Conservation (phyloP, 2,329 filamentous ascomycete genomes). For the Plenodomus biglobosus region DNA sequence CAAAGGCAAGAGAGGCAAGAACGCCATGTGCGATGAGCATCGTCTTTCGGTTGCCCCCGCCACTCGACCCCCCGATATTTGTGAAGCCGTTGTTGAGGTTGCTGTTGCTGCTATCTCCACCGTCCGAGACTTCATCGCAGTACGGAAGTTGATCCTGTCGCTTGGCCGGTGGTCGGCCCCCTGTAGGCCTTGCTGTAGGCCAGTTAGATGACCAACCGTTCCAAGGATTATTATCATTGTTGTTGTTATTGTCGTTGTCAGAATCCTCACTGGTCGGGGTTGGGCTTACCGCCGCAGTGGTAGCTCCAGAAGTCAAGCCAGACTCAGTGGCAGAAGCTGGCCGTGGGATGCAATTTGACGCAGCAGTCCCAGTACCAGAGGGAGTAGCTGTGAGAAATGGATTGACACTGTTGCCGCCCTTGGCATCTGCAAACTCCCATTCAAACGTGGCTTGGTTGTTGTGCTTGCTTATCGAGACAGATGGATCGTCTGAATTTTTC, state of each 20-base stretch:
- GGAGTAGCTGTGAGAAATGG: conserved; percentile 42
- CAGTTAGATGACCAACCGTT: conserved; percentile 6
- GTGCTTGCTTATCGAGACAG: conserved; percentile 51
- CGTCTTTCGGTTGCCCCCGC: conserved; percentile 10
- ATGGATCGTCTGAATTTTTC: conserved; percentile 51
- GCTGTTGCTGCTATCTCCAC: conserved; percentile 9
- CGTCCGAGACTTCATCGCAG: conserved; percentile 26
- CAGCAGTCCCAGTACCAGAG: conserved; percentile 13
- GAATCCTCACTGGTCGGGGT: conserved; percentile 6
- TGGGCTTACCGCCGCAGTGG: conserved; percentile 6
- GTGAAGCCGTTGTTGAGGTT: conserved; percentile 21
- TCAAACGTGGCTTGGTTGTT: conserved; percentile 45
- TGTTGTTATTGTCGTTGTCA: conserved; percentile 7
- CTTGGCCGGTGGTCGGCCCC: conserved; percentile 19
- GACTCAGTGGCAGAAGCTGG: conserved; percentile 19
- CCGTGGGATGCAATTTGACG: conserved; percentile 36
- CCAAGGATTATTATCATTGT: conserved; percentile 3
- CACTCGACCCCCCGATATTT: conserved; percentile 7
- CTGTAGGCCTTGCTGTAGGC: conserved; percentile 22
- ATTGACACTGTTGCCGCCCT: conserved; percentile 52
- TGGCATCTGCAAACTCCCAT: conserved; percentile 53
- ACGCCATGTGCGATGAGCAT: conserved; percentile 50
- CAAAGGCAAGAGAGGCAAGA: conserved; percentile 49
- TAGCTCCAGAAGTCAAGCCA: not conserved
- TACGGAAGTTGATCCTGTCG: conserved; percentile 31